Evolutionary conservation across 768 basidiomycete species (phyloP).

Genomic region (Lenzites betulinus): DNA sequence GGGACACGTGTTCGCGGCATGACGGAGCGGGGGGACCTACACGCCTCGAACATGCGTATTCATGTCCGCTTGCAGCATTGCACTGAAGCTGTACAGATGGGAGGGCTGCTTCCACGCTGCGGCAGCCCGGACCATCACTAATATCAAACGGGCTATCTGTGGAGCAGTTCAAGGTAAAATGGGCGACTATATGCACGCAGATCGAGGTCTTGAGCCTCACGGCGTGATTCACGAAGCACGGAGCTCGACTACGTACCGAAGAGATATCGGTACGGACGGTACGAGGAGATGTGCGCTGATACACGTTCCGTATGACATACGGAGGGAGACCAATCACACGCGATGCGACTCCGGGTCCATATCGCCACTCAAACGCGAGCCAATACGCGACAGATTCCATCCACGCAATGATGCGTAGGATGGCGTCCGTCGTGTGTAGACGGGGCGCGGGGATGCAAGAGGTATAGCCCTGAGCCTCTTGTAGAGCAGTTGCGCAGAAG

Average conservation of each 20-base stretch:
- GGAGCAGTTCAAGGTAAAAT: background rate
- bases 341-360: no score
- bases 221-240: background rate
- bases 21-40: background rate
- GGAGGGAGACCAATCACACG: no score
- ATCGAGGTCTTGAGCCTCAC: background rate
- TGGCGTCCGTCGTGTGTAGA: background rate
- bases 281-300: background rate
- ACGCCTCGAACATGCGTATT: conserved; percentile 5
- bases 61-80: background rate
- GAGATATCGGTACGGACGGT: background rate
- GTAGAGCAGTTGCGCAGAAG: no score
- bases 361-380: no score
- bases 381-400: no score
- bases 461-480: background rate
- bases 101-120: conserved; percentile 4
- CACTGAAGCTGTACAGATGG: conserved; percentile 2
- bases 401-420: no score
- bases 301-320: background rate
- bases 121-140: background rate
- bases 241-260: background rate
- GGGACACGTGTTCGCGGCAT: conserved; percentile 8
- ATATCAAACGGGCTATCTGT: background rate
- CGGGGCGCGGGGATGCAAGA: background rate
- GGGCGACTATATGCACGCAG: background rate